Percentiles rank a stretch among this genome's conserved stretches.
phyloP scores from a whole-genome alignment of 2,329 filamentous ascomycete species.

The Neonectria sp. region DNA sequence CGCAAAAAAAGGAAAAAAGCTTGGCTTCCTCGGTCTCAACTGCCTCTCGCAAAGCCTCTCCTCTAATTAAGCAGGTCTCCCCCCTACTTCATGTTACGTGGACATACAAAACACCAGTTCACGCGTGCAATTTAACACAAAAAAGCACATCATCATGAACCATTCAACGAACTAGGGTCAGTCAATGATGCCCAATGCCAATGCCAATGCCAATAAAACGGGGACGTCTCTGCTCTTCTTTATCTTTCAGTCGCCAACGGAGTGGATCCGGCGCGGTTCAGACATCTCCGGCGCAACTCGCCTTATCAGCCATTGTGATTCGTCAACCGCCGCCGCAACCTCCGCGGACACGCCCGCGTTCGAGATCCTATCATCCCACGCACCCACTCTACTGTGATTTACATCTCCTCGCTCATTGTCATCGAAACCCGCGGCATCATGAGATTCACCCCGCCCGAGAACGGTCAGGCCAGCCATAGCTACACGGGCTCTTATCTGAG shows the following conservation, averaged over 20 bases:
- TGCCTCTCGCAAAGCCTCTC: too few relatives aligned
- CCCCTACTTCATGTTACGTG: too few relatives aligned
- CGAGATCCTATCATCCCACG: conserved; percentile 15
- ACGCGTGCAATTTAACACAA: not conserved
- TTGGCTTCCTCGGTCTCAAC: too few relatives aligned
- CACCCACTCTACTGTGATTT: conserved; percentile 43
- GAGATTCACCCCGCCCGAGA: conserved; percentile 19
- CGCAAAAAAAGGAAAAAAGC: too few relatives aligned
- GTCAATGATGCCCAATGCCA: not conserved
- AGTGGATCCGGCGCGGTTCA: conserved; percentile 41
- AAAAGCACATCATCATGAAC: not conserved
- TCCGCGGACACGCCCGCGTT: conserved; percentile 43
- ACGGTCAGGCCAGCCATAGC: conserved; percentile 26
- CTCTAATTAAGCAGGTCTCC: too few relatives aligned
- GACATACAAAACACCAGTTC: not conserved
- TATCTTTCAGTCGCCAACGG: conserved; percentile 20
- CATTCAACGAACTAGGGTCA: not conserved
- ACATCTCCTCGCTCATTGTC: conserved; percentile 50
- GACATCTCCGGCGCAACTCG: conserved; percentile 46
- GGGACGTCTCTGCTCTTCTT: conserved; percentile 8
- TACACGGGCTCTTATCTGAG: conserved; percentile 22
- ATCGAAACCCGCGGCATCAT: conserved; percentile 28
- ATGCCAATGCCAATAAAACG: not conserved
- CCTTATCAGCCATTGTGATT: conserved; percentile 46
- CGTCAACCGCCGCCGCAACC: conserved; percentile 38